Base-by-base conservation (phyloP, 148 eudicot species). In the Agrostemma githago region DNA sequence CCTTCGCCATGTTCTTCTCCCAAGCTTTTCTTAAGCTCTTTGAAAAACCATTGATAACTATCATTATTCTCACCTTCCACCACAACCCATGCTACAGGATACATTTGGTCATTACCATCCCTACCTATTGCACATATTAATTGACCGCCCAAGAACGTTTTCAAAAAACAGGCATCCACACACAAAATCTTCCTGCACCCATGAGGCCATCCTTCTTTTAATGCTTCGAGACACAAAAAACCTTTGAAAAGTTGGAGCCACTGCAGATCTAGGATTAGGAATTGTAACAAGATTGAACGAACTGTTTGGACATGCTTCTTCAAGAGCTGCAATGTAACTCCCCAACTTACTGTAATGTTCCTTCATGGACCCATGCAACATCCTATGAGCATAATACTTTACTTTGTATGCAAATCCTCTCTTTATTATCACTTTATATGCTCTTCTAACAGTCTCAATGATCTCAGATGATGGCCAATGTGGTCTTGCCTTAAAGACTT, bases 101-200 rank as follows among this genome's bases (percentile, higher is more conserved):
- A 73, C 68, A 73, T 73, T 19, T 73, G 68, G 11, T 74, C 70
- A 64, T 74, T 74, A 0, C 4, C 38, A 26, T 74, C 71, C 43
- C 51, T 74, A 0, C 62, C 48, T 1, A 64, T 10, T 1, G 21
- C 62, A 46, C 6, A 4, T 7, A 74, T 7, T 0, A 65, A 8
- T 46, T 61, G 54, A 6, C 77, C 71, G 0, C 77, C 77, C 3
- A 74, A 15, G 9, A 74, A 64, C 0, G 62, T 65, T 8, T 64
- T 74, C 11, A 74, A 3, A 20, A 74, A 74, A 6, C 41, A 5
- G 0, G 43, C 71, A 65, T 65, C 77, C 1, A 74, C 11, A 53
- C 43, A 65, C 8, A 74, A n/a, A 0, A 74, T 11, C 3, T 14
- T 63, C 6, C 51, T 48, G 40, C 77, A 74, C 2, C 46, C 51